Conservation (phyloP, 495 filamentous ascomycete genomes). For the Penicillium chermesinum region DNA sequence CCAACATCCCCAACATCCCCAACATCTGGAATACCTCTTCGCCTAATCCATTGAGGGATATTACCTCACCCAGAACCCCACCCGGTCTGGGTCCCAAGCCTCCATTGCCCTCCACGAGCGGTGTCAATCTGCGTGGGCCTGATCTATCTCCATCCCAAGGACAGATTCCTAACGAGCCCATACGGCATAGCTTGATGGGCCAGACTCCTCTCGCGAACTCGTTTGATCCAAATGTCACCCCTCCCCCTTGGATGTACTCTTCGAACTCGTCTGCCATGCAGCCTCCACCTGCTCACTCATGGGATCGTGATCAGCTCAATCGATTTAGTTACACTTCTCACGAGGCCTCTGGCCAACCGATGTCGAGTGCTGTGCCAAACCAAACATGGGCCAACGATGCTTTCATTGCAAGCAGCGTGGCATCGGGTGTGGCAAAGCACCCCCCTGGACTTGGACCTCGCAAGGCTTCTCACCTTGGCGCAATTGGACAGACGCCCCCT, state of each 20-base stretch:
- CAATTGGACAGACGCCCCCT: slow-evolving; percentile 43
- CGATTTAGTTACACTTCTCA: slow-evolving; percentile 18
- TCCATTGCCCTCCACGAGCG: slow-evolving; percentile 12
- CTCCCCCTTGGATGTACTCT: slow-evolving; percentile 25
- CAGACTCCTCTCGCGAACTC: slow-evolving; percentile 24
- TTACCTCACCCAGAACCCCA: slow-evolving; percentile 30
- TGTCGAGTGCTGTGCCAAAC: slow-evolving; percentile 26
- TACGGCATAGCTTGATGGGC: slow-evolving; percentile 25
- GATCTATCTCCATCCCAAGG: slow-evolving; percentile 24
- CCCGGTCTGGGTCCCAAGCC: slow-evolving; percentile 30
- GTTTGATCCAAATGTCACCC: slow-evolving; percentile 16
- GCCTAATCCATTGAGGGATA: slow-evolving; percentile 29
- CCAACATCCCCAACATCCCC: slow-evolving; percentile 45
- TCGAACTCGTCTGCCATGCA: slow-evolving; percentile 17
- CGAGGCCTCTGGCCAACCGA: slow-evolving; percentile 26
- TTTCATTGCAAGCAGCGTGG: slow-evolving; percentile 36
- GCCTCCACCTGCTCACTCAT: slow-evolving; percentile 16
- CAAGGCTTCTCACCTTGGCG: slow-evolving; percentile 33
- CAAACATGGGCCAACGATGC: slow-evolving; percentile 41
- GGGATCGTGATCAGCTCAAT: slow-evolving; percentile 23
- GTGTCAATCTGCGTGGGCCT: slow-evolving; percentile 13
- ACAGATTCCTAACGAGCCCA: slow-evolving; percentile 24
- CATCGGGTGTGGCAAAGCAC: slow-evolving; percentile 22
- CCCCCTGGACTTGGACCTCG: slow-evolving; percentile 25
- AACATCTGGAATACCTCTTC: slow-evolving; percentile 46